Evolutionary conservation across 1,284 basidiomycete species (phyloP).

Genomic region (Sporisorium graminicola): DNA sequence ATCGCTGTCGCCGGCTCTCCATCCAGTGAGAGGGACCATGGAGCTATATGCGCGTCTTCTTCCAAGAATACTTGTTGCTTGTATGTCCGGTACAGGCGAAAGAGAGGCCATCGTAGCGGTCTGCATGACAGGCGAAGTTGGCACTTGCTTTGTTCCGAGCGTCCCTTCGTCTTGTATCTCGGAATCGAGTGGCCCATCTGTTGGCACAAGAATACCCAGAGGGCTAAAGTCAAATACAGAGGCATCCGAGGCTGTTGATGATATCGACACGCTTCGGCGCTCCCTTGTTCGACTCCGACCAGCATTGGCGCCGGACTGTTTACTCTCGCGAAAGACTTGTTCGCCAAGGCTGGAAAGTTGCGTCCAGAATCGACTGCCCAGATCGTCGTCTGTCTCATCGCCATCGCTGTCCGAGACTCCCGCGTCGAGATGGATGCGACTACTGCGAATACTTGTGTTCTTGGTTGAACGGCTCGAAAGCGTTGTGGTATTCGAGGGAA

Average conservation of each 20-base stretch:
- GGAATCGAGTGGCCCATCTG: not conserved
- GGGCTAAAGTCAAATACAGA: conserved; percentile 33
- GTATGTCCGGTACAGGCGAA: not conserved
- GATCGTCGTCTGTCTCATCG: conserved; percentile 7
- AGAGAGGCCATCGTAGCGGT: not conserved
- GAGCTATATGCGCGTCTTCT: conserved; percentile 30
- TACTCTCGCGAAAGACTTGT: conserved; percentile 20
- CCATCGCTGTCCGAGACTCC: conserved; percentile 2
- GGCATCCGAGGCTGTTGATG: conserved; percentile 20
- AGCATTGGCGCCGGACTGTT: not conserved
- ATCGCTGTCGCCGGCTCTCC: conserved; percentile 25
- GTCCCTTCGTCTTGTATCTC: not conserved
- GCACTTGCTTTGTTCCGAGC: not conserved
- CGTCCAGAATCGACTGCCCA: conserved; percentile 28
- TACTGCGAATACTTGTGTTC: conserved; percentile 23
- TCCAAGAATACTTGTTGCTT: not conserved
- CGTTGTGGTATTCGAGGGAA: conserved; percentile 14
- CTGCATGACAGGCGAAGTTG: not conserved
- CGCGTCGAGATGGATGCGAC: not conserved
- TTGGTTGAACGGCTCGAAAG: conserved; percentile 14
- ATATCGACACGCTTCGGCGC: conserved; percentile 6
- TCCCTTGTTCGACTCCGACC: not conserved
- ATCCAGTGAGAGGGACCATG: conserved; percentile 35
- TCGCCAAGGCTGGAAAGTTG: conserved; percentile 22
- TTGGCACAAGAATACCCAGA: conserved; percentile 27